Evolutionary conservation across 306 rosid species (phyloP).

Genomic region (Quercus mongolica): DNA sequence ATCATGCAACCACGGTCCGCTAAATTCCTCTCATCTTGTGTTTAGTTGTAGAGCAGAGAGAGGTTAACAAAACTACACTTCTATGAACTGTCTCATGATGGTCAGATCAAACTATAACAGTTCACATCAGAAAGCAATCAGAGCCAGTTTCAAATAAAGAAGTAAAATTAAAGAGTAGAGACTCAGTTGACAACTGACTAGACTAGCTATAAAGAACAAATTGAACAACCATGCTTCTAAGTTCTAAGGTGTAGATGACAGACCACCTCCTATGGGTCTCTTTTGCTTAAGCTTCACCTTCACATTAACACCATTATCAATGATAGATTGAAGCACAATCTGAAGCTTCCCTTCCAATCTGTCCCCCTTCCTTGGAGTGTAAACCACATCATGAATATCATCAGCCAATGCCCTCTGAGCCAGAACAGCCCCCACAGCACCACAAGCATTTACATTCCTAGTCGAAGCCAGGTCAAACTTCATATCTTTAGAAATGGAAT

Average conservation of each 20-base stretch:
- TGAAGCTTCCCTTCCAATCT: conserved; percentile 74
- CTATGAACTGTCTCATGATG: no score
- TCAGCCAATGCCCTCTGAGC: conserved; percentile 87
- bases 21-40: background rate
- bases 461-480: conserved; percentile 74
- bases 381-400: conserved; percentile 75
- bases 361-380: conserved; percentile 85
- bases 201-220: background rate
- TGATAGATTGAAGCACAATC: conserved; percentile 41
- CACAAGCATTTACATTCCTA: conserved; percentile 66
- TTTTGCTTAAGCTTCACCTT: conserved; percentile 79
- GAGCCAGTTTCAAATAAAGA: background rate
- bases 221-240: background rate
- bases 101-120: no score
- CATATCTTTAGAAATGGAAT: conserved; percentile 83
- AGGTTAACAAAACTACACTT: background rate
- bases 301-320: conserved; percentile 51
- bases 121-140: background rate
- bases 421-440: conserved; percentile 75
- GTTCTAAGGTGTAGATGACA: background rate
- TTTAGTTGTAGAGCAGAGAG: background rate
- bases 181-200: background rate
- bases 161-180: background rate
- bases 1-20: background rate
- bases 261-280: conserved; percentile 34